phyloP scores from a whole-genome alignment of 176 grass and related monocot genomes.

The Oryza longistaminata region DNA sequence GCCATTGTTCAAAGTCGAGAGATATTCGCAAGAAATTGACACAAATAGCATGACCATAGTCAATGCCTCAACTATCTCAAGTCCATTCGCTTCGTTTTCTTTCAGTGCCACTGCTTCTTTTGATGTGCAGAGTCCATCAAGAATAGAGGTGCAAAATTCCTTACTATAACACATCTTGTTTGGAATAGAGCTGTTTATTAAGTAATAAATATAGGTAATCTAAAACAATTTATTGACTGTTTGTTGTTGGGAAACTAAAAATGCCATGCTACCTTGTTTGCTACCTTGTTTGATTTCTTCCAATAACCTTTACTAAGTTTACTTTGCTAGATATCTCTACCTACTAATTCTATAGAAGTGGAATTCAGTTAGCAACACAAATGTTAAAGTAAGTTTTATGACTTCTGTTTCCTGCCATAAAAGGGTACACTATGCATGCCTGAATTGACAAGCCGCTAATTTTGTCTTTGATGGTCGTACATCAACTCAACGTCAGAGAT shows the following conservation, averaged over 20 bases:
- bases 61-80: constrained; percentile 74
- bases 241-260: not conserved
- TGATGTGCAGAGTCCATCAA: constrained; percentile 72
- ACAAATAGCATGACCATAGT: constrained; percentile 58
- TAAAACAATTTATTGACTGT: not conserved
- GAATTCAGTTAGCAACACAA: not conserved
- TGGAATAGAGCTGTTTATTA: not conserved
- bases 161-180: not conserved
- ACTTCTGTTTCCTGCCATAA: not conserved
- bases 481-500: not conserved
- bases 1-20: constrained; percentile 83
- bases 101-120: constrained; percentile 91
- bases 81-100: constrained; percentile 76
- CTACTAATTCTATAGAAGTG: not conserved
- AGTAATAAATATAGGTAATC: too few species aligned
- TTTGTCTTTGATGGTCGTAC: not conserved
- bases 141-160: constrained; percentile 66
- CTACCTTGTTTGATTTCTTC: not conserved
- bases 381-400: not conserved
- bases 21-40: constrained; percentile 89
- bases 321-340: not conserved
- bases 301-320: not conserved
- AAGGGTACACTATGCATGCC: not conserved
- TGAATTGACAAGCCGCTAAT: not conserved
- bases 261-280: not conserved